These are phyloP conservation scores for Phytophthora parvispora DNA, from an alignment of 352 stramenopile genomes.

Conservation along the genomic window DNA sequence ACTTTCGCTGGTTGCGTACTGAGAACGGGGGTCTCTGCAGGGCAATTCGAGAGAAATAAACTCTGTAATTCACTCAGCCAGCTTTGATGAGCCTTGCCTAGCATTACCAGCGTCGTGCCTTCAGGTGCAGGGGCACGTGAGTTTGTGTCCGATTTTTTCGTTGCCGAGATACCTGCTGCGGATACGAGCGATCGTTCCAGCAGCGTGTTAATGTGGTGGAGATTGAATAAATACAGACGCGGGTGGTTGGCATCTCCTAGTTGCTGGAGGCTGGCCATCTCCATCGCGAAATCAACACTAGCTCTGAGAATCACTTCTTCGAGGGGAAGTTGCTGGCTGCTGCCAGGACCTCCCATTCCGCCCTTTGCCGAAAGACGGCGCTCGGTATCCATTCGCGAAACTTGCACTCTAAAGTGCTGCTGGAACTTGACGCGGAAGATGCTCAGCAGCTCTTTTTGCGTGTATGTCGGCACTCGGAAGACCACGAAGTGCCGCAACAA, in stretches of 20 bases:
- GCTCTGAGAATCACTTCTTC: slow-evolving; percentile 64
- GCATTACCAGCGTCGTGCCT: slow-evolving; percentile 47
- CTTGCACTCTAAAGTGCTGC: slow-evolving; percentile 26
- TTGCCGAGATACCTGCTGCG: slow-evolving; percentile 1
- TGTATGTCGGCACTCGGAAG: slow-evolving; percentile 47
- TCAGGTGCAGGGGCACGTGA: not conserved
- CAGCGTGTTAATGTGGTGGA: slow-evolving; percentile 56
- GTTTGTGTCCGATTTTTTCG: not conserved
- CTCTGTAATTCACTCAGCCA: slow-evolving; percentile 66
- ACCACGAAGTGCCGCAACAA: slow-evolving; percentile 67
- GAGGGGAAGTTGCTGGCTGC: slow-evolving; percentile 36
- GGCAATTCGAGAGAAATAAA: slow-evolving; percentile 51
- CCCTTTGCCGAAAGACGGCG: slow-evolving; percentile 11
- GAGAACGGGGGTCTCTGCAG: not conserved
- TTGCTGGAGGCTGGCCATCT: slow-evolving; percentile 52
- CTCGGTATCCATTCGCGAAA: not conserved
- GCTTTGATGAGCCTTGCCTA: slow-evolving; percentile 70
- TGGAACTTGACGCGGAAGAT: slow-evolving; percentile 63
- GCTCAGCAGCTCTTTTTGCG: slow-evolving; percentile 55
- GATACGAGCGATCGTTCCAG: slow-evolving; percentile 54
- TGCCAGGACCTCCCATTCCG: slow-evolving; percentile 6
- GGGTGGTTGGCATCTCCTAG: slow-evolving; percentile 13
- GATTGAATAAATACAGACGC: slow-evolving; percentile 52
- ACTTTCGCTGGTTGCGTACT: not conserved
- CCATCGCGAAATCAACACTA: slow-evolving; percentile 56